A percentile compares a stretch with the other conserved stretches of the same genome.
Evolutionary conservation across 2,329 filamentous ascomycete genomes (phyloP).

Genomic region (Monilinia vaccinii-corymbosi): DNA sequence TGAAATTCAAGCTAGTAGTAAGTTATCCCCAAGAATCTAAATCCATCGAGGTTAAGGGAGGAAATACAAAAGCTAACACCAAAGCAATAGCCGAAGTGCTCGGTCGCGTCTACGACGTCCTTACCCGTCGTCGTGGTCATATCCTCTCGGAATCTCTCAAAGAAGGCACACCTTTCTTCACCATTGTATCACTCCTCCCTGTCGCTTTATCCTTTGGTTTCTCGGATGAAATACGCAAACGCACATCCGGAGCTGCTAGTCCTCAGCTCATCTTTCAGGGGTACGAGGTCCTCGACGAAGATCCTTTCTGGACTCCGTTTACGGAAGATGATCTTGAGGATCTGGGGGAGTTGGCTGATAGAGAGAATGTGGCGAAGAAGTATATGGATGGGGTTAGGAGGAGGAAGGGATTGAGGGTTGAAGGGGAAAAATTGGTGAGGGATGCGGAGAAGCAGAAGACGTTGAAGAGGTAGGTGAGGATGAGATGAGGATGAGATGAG

Average conservation of each 20-base stretch:
- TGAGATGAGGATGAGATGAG: neutral
- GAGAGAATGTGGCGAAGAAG: slow-evolving; percentile 89
- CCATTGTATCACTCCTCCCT: slow-evolving; percentile 77
- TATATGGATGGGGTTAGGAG: slow-evolving; percentile 87
- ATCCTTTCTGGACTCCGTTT: slow-evolving; percentile 95
- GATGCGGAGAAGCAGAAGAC: slow-evolving; percentile 90
- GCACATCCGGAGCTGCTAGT: slow-evolving; percentile 80
- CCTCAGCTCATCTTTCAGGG: slow-evolving; percentile 91
- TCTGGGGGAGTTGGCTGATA: slow-evolving; percentile 84
- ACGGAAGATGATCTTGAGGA: slow-evolving; percentile 97
- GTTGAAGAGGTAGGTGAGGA: slow-evolving; percentile 42
- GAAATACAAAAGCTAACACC: slow-evolving; percentile 13
- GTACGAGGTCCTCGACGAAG: slow-evolving; percentile 86
- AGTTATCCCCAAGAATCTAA: slow-evolving; percentile 27
- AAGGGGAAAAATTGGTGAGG: slow-evolving; percentile 63
- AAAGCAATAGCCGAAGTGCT: slow-evolving; percentile 66
- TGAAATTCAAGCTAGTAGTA: slow-evolving; percentile 90
- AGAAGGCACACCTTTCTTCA: slow-evolving; percentile 94
- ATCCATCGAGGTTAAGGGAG: too few relatives aligned
- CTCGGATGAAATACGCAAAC: slow-evolving; percentile 90
- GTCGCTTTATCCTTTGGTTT: slow-evolving; percentile 96
- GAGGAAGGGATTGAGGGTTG: slow-evolving; percentile 81
- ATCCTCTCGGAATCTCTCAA: slow-evolving; percentile 89
- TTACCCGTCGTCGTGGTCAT: slow-evolving; percentile 83
- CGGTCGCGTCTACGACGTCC: slow-evolving; percentile 90